Evolutionary conservation across 2,329 filamentous ascomycete species (phyloP).

Genomic region (Fusarium sp.): DNA sequence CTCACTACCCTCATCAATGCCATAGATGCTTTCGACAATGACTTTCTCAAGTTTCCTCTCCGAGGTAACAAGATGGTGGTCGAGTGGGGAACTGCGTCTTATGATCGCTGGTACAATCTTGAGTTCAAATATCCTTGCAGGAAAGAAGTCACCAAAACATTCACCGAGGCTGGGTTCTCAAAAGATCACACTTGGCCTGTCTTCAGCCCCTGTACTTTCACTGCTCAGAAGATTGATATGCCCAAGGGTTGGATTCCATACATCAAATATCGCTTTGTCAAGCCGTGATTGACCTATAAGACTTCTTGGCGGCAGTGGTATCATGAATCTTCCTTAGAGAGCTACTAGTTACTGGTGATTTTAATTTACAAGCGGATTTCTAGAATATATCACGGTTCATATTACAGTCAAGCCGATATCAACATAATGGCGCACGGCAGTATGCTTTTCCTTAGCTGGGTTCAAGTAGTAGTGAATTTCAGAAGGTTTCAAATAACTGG

Average conservation of each 20-base stretch:
- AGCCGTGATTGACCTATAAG: neutral
- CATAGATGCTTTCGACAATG: constrained; percentile 10
- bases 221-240: constrained; percentile 13
- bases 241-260: constrained; percentile 25
- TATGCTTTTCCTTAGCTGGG: neutral
- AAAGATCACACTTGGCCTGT: constrained; percentile 19
- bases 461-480: neutral
- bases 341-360: neutral
- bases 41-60: constrained; percentile 19
- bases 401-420: too few relatives aligned
- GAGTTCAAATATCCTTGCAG: constrained; percentile 29
- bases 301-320: too few relatives aligned
- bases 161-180: constrained; percentile 6
- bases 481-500: neutral
- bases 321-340: neutral
- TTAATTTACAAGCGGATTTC: neutral
- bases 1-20: neutral
- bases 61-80: constrained; percentile 20
- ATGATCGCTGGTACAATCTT: constrained; percentile 22
- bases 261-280: constrained; percentile 29
- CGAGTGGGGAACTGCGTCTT: constrained; percentile 7
- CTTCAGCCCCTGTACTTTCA: constrained; percentile 19
- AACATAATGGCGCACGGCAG: neutral
- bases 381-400: neutral
- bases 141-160: constrained; percentile 11